Evolutionary conservation across 2,329 filamentous ascomycete genomes (phyloP), one percentile per base, ranked within the genome.

Genomic region (Trichoderma hamatum): DNA sequence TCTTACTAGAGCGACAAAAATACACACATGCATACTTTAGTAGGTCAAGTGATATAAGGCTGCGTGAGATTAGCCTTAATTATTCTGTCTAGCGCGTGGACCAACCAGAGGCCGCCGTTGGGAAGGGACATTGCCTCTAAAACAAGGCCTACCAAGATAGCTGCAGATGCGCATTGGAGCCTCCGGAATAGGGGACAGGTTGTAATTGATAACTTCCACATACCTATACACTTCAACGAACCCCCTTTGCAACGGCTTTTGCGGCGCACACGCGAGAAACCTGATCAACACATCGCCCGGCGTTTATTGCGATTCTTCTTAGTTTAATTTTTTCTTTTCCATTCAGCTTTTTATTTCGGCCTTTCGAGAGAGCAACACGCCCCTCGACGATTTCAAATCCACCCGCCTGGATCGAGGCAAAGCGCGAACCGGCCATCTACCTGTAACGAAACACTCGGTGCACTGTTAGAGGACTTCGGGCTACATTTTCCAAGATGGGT

Each of bases 401-500:
- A 34, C 52, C 21, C 26, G 14, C 39, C 19, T 13, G n/a, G 36
- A 19, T 32, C 52, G 63, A 59, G 51, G 39, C 39, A 21, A 21
- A 51, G 34, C 63, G 52, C 63, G 63, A 59, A 51, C 54, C 10
- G 28, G n/a, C 26, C 36, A 46, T 49, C 52, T 34, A 34, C 36
- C 52, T n/a, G 39, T 14, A 10, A 21, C 63, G 54, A 16, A 64
- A 55, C 30, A 55, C 32, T 55, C 49, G 49, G 21, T 51, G 19
- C 16, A 67, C n/a, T 30, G 16, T 39, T 26, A 58, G 54, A 30
- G 54, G 52, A 30, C 36, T 3, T 55, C 36, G 3, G 19, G 24
- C 14, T 34, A 49, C 10, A 62, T 5, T 24, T 21, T 43, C 70
- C 81, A 87, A 80, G 69, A 90, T 90, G 88, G 88, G 88, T 76